Evolutionary conservation across 2,329 filamentous ascomycete species (phyloP), one percentile per base, ranked within the genome.

Genomic region (Chrysoporthe cubensis): DNA sequence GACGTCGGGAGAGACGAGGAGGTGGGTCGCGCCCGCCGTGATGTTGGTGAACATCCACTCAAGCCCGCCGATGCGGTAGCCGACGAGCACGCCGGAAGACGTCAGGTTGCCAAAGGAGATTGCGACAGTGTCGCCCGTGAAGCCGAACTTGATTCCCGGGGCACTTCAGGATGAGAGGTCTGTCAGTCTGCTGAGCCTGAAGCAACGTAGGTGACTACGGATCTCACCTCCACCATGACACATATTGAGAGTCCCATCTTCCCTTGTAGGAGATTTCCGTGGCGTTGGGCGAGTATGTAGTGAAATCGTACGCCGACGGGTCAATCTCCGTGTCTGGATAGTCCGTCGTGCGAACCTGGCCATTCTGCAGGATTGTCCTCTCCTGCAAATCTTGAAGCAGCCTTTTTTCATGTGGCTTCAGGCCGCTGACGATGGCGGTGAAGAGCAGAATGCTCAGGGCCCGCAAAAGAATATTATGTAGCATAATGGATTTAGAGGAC

Each of bases 21-120:
- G 80, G 73, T 89, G 86, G 0, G 86, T 88, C 14, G 80, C 80
- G 37, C 82, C 80, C 0, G 82, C 81, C 1, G 86, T 88, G 58
- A 89, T 82, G 72, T 90, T 89, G 44, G 85, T 87, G 72, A 89
- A 85, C 66, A 80, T 78, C 87, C 87, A 90, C 73, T 88, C 87
- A 62, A 86, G 81, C 3, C 85, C 85, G 52, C 81, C 81, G 37
- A 88, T 79, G n/a, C 86, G 83, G 74, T 87, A 89, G 5, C 82
- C 87, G 42, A 90, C 76, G 2, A 89, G 78, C 14, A 84, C 84
- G 16, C 78, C 80, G 64, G 81, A 75, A 16, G 78, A 79, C 11
- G 85, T 87, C 52, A 81, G 75, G 54, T 82, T 76, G n/a, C 85
- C 85, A 68, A 88, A 87, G 26, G 79, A 83, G 59, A 87, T 78